Conservation (phyloP, 805 yeast species). For the Nakazawaea molendinolei region DNA sequence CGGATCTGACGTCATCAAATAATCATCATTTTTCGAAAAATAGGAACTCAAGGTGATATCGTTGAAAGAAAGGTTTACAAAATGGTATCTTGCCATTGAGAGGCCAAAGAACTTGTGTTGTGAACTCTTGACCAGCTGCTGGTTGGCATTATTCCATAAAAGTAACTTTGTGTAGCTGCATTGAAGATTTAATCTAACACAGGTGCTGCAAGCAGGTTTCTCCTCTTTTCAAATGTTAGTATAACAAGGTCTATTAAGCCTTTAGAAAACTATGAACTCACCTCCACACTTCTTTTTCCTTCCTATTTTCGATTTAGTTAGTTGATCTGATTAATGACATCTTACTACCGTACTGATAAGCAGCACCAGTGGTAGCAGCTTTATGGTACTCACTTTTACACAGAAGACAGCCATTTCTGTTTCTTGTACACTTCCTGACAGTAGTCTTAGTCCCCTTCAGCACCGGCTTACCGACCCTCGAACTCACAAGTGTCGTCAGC, state of each 20-base stretch:
- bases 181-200: conserved; percentile 6
- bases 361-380: neutral
- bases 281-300: conserved; percentile 13
- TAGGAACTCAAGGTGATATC: conserved; percentile 3
- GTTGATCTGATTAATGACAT: too few relatives aligned
- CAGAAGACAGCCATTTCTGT: conserved; percentile 7
- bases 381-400: conserved; percentile 10
- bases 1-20: conserved; percentile 2
- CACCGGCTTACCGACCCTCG: too few relatives aligned
- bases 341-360: too few relatives aligned
- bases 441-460: too few relatives aligned
- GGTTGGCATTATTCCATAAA: conserved; percentile 9
- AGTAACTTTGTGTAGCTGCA: conserved; percentile 10
- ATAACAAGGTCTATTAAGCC: neutral
- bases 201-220: conserved; percentile 8
- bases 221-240: conserved; percentile 6
- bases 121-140: neutral
- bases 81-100: neutral
- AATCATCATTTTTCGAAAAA: neutral
- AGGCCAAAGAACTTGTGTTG: neutral
- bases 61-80: neutral
- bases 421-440: conserved; percentile 8
- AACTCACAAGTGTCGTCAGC: too few relatives aligned
- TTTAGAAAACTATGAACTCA: conserved; percentile 8
- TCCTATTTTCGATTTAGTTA: conserved; percentile 1